Evolutionary conservation across 1,284 basidiomycete species (phyloP).

Genomic region (Trichosporon faecale): DNA sequence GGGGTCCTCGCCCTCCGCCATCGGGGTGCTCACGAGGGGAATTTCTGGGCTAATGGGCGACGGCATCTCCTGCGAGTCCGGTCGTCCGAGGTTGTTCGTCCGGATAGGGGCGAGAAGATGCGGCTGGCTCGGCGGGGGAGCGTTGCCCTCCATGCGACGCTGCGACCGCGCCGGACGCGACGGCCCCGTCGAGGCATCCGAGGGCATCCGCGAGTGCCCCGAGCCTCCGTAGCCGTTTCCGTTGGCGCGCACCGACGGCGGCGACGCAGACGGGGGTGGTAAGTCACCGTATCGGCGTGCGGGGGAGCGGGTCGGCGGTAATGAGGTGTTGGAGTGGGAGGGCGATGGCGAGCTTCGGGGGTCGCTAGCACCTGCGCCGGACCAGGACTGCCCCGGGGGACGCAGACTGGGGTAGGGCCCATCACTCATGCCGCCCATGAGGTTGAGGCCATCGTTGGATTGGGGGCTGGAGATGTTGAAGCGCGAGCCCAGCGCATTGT

Average conservation of each 20-base stretch:
- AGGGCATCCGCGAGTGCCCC: not conserved
- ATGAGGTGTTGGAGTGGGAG: not conserved
- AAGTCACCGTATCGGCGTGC: not conserved
- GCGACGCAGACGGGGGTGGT: not conserved
- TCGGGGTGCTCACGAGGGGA: constrained; percentile 16
- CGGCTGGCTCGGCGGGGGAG: constrained; percentile 7
- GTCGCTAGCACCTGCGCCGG: not conserved
- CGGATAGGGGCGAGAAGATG: not conserved
- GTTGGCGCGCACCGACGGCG: not conserved
- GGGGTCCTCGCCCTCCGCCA: constrained; percentile 28
- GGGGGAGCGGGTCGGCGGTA: not conserved
- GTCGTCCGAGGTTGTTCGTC: not conserved
- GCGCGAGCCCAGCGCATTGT: constrained; percentile 28
- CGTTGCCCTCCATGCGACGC: not conserved
- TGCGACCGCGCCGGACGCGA: not conserved
- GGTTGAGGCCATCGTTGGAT: constrained; percentile 15
- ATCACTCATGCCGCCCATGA: constrained; percentile 8
- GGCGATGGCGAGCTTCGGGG: not conserved
- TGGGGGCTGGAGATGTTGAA: constrained; percentile 45
- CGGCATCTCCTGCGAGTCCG: constrained; percentile 8
- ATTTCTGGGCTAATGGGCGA: constrained; percentile 6
- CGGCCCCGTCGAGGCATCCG: not conserved
- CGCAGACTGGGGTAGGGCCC: constrained; percentile 5
- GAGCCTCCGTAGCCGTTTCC: not conserved
- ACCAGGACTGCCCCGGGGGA: not conserved